Base-by-base conservation (phyloP, 140 eudicot species). In the Flaveria floridana region DNA sequence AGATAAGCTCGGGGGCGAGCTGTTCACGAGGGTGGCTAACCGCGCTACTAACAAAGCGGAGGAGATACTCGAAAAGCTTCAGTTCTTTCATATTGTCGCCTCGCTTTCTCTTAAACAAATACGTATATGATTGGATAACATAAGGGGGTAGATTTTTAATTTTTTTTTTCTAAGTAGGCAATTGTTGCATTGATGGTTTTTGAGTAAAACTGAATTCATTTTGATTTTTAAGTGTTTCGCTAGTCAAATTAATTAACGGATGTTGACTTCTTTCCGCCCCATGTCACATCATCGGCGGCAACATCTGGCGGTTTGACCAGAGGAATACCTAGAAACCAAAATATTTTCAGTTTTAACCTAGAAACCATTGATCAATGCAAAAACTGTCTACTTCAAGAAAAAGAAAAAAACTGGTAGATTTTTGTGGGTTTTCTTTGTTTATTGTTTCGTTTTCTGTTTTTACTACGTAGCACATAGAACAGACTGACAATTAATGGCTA, bases 61-160 rank as follows among this genome's bases (percentile, higher is more conserved):
- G 20, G 97, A 93, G 84, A 81, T 90, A n/a, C 83, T 90, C 2
- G 97, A 88, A 57, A 83, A 93, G 57, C 91, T 90, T 77, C 97
- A 93, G 87, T 93, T 93, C 74, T 88, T 74, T 51, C 99, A 93
- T 83, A 88, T 90, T 18, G 97, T 93, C 51, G 96, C 96, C 13
- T 93, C 99, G n/a, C 97, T 93, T 52, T 88, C 96, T 71, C 85
- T 89, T 68, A 77, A 73, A 65, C 71, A 70, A 71, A 46, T 37
- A 77, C 58, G 5, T 70, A 28, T 28, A 28, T 34, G 23, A 15
- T 76, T 47, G 28, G 63, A 20, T 63, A 78, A 34, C 44, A 39
- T 58, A 70, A 62, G 56, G 20, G 52, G 48, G 7, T 12, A 30
- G 26, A 34, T 34, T 34, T 34, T 34, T 5, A 4, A 34, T 4